Evolutionary conservation across 177 flowering plant species (phyloP), one percentile per base, ranked within the genome.

Genomic region (Vitis hybrid): DNA sequence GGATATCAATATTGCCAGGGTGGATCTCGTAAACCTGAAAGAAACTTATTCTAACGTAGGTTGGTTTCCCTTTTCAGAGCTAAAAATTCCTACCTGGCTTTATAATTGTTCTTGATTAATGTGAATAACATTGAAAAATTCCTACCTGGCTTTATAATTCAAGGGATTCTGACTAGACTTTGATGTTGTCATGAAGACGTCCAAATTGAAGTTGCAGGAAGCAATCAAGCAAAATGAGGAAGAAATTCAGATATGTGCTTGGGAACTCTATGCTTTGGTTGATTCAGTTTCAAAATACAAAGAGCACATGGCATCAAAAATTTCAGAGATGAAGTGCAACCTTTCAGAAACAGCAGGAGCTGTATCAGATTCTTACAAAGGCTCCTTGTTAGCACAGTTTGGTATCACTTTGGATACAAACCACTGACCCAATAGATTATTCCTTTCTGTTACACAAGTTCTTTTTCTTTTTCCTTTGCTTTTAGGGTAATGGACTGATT

Each of bases 201-300:
- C 88, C 30, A 73, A 80, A 50, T 62, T 69, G 56, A 81, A 78
- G 80, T 77, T 85, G 78, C 80, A 91, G 72, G 90, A 87, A 76
- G 78, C 76, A 61, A 71, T 71, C 19, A 73, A 51, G 65, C 85
- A 79, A 75, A n/a, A n/a, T n/a, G n/a, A n/a, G n/a, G n/a, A n/a
- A n/a, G n/a, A n/a, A n/a, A n/a, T n/a, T n/a, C n/a, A n/a, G n/a
- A n/a, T n/a, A n/a, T n/a, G n/a, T n/a, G n/a, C n/a, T n/a, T n/a
- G n/a, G n/a, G n/a, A n/a, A n/a, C n/a, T n/a, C n/a, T n/a, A n/a
- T n/a, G n/a, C n/a, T n/a, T n/a, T n/a, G n/a, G n/a, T n/a, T n/a
- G 80, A 94, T 78, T 69, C 83, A 12, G 85, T 91, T 45, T 86
- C 95, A 30, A 84, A 80, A 72, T 80, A 81, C 79, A 92, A 94